These are phyloP conservation scores for Lichtheimia ramosa DNA, from an alignment of 371 early-diverging fungal genomes.

Conservation along the genomic window DNA sequence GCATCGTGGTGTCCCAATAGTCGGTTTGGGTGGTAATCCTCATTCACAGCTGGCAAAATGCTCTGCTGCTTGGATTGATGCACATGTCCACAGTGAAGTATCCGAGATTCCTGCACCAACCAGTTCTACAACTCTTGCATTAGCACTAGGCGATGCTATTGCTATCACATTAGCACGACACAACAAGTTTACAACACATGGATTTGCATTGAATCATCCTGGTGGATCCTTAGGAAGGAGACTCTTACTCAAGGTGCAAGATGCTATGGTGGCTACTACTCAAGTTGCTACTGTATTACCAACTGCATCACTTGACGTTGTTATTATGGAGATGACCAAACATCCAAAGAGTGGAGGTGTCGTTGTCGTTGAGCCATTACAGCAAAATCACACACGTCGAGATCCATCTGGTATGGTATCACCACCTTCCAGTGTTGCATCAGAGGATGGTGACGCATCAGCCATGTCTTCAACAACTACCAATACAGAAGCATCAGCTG, in stretches of 20 bases:
- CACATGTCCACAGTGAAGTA: slow-evolving; percentile 49
- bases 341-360: slow-evolving; percentile 43
- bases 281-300: slow-evolving; percentile 30
- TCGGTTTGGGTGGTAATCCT: slow-evolving; percentile 55
- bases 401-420: neutral
- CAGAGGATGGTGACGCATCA: slow-evolving; percentile 6
- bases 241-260: slow-evolving; percentile 39
- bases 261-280: slow-evolving; percentile 23
- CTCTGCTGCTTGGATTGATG: slow-evolving; percentile 65
- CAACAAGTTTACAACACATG: slow-evolving; percentile 44
- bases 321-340: slow-evolving; percentile 49
- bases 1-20: slow-evolving; percentile 46
- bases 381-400: neutral
- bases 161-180: slow-evolving; percentile 56
- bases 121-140: slow-evolving; percentile 55
- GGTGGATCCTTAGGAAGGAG: slow-evolving; percentile 59
- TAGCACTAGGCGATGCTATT: slow-evolving; percentile 65
- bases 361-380: slow-evolving; percentile 23
- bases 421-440: slow-evolving; percentile 13
- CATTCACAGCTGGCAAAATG: slow-evolving; percentile 52
- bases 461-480: no score
- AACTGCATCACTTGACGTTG: slow-evolving; percentile 33
- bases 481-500: neutral
- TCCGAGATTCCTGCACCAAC: slow-evolving; percentile 62
- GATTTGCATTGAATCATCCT: slow-evolving; percentile 67